Conservation (phyloP, 495 filamentous ascomycete genomes). For the Staphylotrichum longicolle region DNA sequence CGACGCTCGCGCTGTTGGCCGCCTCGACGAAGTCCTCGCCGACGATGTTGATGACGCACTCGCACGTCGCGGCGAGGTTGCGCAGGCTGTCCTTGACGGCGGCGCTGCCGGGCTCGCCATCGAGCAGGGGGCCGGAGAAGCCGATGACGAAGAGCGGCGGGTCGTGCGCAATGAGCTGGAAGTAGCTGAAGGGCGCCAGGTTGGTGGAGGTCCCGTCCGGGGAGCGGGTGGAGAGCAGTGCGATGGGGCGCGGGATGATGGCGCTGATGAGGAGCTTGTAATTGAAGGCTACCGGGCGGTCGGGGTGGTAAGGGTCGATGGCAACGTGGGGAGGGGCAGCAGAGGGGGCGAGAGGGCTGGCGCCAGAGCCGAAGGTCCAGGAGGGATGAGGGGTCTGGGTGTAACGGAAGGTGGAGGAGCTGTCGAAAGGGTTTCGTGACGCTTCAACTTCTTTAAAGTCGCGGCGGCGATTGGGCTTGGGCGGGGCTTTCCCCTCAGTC, state of each 20-base stretch:
- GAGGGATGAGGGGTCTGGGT: constrained; percentile 71
- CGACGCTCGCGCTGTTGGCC: constrained; percentile 74
- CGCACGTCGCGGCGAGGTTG: constrained; percentile 67
- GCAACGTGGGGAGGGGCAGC: constrained; percentile 59
- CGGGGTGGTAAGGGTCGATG: constrained; percentile 71
- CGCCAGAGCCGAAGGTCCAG: constrained; percentile 79
- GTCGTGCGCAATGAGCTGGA: constrained; percentile 80
- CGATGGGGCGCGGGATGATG: constrained; percentile 77
- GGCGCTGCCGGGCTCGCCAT: constrained; percentile 38
- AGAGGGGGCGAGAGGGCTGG: constrained; percentile 51
- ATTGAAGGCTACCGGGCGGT: constrained; percentile 64
- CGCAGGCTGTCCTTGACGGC: constrained; percentile 62
- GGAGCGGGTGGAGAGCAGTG: constrained; percentile 52
- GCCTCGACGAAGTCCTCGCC: constrained; percentile 83
- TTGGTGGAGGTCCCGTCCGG: constrained; percentile 54
- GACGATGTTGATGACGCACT: constrained; percentile 87
- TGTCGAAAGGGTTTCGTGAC: constrained; percentile 64
- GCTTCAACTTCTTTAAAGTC: constrained; percentile 78
- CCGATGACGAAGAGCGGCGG: constrained; percentile 87
- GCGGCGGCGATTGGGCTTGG: constrained; percentile 62
- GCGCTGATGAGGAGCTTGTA: constrained; percentile 91
- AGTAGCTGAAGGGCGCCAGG: constrained; percentile 85
- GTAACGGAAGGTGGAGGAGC: constrained; percentile 51
- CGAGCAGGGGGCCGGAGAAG: constrained; percentile 53
- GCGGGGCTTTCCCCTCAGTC: neutral